Conservation (phyloP, 768 basidiomycete genomes). For the Mrakia blollopis region DNA sequence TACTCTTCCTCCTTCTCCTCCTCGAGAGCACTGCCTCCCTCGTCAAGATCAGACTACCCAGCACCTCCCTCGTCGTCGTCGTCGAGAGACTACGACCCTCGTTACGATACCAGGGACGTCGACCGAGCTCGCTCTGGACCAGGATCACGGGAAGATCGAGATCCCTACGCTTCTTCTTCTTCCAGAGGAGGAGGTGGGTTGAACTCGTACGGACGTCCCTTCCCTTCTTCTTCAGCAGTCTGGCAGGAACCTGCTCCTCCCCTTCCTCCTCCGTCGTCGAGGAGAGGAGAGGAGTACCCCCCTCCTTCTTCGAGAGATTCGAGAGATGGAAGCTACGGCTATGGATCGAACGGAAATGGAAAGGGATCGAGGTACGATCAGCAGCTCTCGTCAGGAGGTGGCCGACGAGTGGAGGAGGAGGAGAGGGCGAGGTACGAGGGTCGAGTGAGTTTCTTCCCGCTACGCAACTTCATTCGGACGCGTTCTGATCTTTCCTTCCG, state of each 20-base stretch:
- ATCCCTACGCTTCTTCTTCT: neutral
- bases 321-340: too few species aligned
- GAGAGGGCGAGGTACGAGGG: neutral
- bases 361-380: too few species aligned
- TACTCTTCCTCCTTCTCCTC: too few species aligned
- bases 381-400: neutral
- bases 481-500: too few species aligned
- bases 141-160: too few species aligned
- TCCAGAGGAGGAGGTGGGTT: neutral
- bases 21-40: neutral
- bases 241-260: slow-evolving; percentile 5
- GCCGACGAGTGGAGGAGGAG: too few species aligned
- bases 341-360: neutral
- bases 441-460: neutral
- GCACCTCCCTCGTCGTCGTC: neutral
- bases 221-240: neutral
- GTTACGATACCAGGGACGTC: too few species aligned
- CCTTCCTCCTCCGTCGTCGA: neutral
- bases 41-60: neutral
- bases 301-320: neutral
- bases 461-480: too few species aligned
- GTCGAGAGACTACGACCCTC: neutral
- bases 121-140: neutral
- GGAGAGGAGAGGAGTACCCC: neutral
- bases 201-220: neutral